phyloP scores from a whole-genome alignment of 441 rosid species.

The Gossypium davidsonii region DNA sequence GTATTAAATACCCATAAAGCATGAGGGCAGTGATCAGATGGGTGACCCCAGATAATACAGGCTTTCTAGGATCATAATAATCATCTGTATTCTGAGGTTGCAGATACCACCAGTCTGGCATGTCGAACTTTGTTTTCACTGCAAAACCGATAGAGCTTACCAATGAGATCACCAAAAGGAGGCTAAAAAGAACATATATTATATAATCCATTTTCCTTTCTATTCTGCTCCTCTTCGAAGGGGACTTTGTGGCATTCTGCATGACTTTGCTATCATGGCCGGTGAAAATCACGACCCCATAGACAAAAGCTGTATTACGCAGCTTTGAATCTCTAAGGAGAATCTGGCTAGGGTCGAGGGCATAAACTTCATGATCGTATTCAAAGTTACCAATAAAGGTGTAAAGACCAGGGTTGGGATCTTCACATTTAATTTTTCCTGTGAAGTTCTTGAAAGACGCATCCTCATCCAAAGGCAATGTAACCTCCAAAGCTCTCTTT shows the following conservation, averaged over 20 bases:
- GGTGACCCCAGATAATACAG: slow-evolving; percentile 54
- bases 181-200: slow-evolving; percentile 71
- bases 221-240: slow-evolving; percentile 82
- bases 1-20: slow-evolving; percentile 89
- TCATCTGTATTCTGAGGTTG: slow-evolving; percentile 39
- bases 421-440: slow-evolving; percentile 72
- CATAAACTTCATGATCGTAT: slow-evolving; percentile 55
- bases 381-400: slow-evolving; percentile 83
- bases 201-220: slow-evolving; percentile 89
- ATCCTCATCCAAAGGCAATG: slow-evolving; percentile 56
- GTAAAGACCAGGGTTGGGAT: slow-evolving; percentile 90
- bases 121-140: slow-evolving; percentile 60
- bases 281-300: slow-evolving; percentile 79
- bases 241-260: slow-evolving; percentile 89
- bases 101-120: slow-evolving; percentile 84
- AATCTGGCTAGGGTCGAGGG: slow-evolving; percentile 83
- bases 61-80: slow-evolving; percentile 52
- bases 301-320: slow-evolving; percentile 74
- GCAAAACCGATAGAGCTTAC: slow-evolving; percentile 83
- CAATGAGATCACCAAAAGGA: slow-evolving; percentile 61
- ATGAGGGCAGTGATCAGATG: slow-evolving; percentile 88
- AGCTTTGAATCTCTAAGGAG: slow-evolving; percentile 97
- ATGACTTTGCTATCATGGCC: slow-evolving; percentile 95
- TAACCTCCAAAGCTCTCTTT: slow-evolving; percentile 78
- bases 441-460: slow-evolving; percentile 56